A percentile compares a stretch with the other conserved stretches of the same genome.
Conservation (phyloP, 352 stramenopile species). For the Phytophthora sojae region DNA sequence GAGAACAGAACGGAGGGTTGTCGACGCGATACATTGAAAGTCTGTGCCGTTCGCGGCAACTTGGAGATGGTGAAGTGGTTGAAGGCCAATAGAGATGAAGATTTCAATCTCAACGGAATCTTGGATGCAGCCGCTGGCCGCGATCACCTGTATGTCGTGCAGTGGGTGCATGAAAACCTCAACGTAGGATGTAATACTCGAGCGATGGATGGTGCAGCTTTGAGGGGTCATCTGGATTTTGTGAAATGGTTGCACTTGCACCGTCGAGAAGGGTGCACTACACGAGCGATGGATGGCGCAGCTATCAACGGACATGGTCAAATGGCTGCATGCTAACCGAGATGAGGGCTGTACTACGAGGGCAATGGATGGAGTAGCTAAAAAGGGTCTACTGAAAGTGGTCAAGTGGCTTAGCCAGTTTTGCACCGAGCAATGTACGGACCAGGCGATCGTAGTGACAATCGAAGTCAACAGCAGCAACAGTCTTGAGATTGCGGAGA, state of each 20-base stretch:
- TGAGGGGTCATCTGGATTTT: conserved; percentile 2
- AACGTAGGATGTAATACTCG: not conserved
- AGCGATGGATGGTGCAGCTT: not conserved
- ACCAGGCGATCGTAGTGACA: too few relatives aligned
- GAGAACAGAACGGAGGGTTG: too few relatives aligned
- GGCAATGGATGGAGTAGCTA: conserved; percentile 8
- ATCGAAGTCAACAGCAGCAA: too few relatives aligned
- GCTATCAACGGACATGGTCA: conserved; percentile 8
- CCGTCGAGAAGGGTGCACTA: conserved; percentile 6
- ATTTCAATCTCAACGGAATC: too few relatives aligned
- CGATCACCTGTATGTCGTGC: too few relatives aligned
- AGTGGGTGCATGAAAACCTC: too few relatives aligned
- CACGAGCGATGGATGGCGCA: conserved; percentile 10
- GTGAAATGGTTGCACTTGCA: conserved; percentile 11
- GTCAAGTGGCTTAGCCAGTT: conserved; percentile 11
- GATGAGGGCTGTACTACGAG: conserved; percentile 4
- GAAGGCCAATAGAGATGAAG: not conserved
- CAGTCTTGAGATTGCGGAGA: too few relatives aligned
- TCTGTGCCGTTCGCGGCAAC: too few relatives aligned
- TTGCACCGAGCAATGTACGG: too few relatives aligned
- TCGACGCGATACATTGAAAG: too few relatives aligned
- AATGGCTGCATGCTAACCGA: conserved; percentile 14
- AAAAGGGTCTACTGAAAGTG: not conserved
- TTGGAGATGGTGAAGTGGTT: too few relatives aligned
- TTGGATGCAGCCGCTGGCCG: too few relatives aligned